phyloP scores from a whole-genome alignment of 306 rosid species.

The Canavalia ensiformis region DNA sequence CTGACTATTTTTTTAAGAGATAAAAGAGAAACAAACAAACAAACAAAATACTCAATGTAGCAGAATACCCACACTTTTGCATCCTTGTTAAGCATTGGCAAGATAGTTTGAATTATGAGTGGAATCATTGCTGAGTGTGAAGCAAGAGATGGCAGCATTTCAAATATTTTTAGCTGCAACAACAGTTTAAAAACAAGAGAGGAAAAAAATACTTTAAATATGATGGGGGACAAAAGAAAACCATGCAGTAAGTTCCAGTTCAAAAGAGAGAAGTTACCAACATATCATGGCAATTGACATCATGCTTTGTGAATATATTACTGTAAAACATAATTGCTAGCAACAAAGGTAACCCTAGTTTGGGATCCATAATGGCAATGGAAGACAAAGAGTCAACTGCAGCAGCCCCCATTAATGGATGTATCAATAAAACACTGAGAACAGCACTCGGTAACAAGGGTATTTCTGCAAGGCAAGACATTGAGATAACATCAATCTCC shows the following conservation, averaged over 20 bases:
- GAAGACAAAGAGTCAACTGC: slow-evolving; percentile 79
- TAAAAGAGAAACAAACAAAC: neutral
- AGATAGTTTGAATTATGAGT: slow-evolving; percentile 81
- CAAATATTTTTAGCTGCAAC: slow-evolving; percentile 80
- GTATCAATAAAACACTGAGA: slow-evolving; percentile 76
- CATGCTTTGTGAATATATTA: slow-evolving; percentile 75
- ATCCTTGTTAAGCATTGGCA: slow-evolving; percentile 90
- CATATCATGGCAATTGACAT: slow-evolving; percentile 64
- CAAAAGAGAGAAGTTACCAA: slow-evolving; percentile 65
- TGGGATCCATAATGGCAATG: slow-evolving; percentile 82
- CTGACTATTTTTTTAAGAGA: neutral
- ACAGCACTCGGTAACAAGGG: slow-evolving; percentile 74
- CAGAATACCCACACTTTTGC: slow-evolving; percentile 70
- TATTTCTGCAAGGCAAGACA: slow-evolving; percentile 65
- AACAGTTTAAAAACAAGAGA: slow-evolving; percentile 47
- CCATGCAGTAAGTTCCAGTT: slow-evolving; percentile 32
- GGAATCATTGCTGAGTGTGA: slow-evolving; percentile 92
- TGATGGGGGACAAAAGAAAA: slow-evolving; percentile 35
- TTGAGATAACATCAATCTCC: slow-evolving; percentile 43
- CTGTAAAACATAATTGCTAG: slow-evolving; percentile 79
- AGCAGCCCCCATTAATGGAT: slow-evolving; percentile 64
- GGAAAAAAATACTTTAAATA: slow-evolving; percentile 32
- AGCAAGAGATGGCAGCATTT: slow-evolving; percentile 87
- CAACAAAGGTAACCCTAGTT: slow-evolving; percentile 81
- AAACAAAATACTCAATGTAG: slow-evolving; percentile 42